These are phyloP conservation scores for Aspergillus tanneri DNA, from an alignment of 2,329 filamentous ascomycete genomes.

Conservation along the genomic window DNA sequence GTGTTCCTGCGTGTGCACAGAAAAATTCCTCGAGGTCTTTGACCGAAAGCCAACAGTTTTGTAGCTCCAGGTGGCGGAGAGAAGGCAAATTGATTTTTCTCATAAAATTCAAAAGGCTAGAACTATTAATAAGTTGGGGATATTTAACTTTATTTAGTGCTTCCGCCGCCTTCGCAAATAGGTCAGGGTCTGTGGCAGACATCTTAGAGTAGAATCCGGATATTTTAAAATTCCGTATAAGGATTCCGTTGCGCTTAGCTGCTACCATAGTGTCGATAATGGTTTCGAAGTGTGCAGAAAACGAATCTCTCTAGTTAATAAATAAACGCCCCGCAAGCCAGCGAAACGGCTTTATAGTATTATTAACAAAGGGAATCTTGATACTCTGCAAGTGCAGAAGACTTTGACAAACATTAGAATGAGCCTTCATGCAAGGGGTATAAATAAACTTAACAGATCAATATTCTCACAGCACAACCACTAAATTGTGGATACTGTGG, in stretches of 20 bases:
- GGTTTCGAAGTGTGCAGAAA: not conserved
- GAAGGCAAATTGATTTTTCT: not conserved
- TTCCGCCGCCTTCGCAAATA: not conserved
- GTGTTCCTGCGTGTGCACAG: not conserved
- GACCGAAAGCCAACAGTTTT: not conserved
- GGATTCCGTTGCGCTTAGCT: not conserved
- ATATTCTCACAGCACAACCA: too few species aligned
- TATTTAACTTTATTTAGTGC: not conserved
- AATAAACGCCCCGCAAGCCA: not conserved
- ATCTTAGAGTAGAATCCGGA: not conserved
- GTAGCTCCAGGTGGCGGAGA: not conserved
- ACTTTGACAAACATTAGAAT: too few species aligned
- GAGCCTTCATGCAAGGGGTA: too few species aligned
- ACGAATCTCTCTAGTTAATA: not conserved
- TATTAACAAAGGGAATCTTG: not conserved
- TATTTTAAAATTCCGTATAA: not conserved
- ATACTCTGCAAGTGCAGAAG: not conserved
- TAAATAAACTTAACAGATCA: too few species aligned
- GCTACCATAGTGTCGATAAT: not conserved
- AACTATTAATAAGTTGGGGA: not conserved
- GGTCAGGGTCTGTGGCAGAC: not conserved
- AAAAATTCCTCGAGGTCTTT: not conserved
- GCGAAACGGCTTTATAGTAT: not conserved
- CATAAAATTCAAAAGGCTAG: not conserved
- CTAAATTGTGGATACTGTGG: too few species aligned